Percentiles rank a stretch among this genome's conserved stretches.
Evolutionary conservation across 306 rosid genomes (phyloP).

Genomic region (Corylus heterophylla): DNA sequence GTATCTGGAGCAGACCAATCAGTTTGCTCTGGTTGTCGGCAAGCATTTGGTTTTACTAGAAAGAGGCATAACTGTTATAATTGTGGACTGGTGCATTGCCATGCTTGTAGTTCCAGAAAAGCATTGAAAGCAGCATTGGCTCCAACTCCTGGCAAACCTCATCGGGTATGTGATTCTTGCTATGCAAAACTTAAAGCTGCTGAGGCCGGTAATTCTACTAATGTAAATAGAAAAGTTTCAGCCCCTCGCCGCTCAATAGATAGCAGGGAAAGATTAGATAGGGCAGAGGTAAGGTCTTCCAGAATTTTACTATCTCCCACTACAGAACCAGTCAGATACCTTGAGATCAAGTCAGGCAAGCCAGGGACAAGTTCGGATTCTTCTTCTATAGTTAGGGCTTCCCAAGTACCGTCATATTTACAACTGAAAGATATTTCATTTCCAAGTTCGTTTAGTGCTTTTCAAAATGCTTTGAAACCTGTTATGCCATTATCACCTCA

Average conservation of each 20-base stretch:
- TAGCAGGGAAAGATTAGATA: slow-evolving; percentile 45
- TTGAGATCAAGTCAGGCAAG: slow-evolving; percentile 52
- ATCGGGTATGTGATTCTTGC: slow-evolving; percentile 93
- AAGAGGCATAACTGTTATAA: slow-evolving; percentile 93
- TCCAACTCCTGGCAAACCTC: slow-evolving; percentile 95
- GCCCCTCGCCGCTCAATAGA: slow-evolving; percentile 51
- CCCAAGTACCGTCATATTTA: slow-evolving; percentile 60
- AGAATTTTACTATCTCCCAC: slow-evolving; percentile 63
- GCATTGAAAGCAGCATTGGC: slow-evolving; percentile 85
- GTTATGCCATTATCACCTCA: slow-evolving; percentile 32
- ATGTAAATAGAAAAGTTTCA: slow-evolving; percentile 37
- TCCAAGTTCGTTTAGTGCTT: slow-evolving; percentile 64
- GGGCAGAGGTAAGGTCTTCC: slow-evolving; percentile 61
- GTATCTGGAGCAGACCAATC: slow-evolving; percentile 94
- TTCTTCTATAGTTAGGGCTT: slow-evolving; percentile 52
- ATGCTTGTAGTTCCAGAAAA: slow-evolving; percentile 93
- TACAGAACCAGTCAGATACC: slow-evolving; percentile 59
- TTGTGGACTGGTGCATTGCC: slow-evolving; percentile 92
- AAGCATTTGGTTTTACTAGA: slow-evolving; percentile 89
- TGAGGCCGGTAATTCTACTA: slow-evolving; percentile 42
- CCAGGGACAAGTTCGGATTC: slow-evolving; percentile 41
- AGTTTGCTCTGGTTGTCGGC: slow-evolving; percentile 85
- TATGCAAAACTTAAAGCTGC: slow-evolving; percentile 67
- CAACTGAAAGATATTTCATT: slow-evolving; percentile 73
- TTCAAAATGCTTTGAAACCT: slow-evolving; percentile 58